These are phyloP conservation scores for Rugosomyces carneus DNA, from an alignment of 1,284 basidiomycete genomes.

Conservation along the genomic window DNA sequence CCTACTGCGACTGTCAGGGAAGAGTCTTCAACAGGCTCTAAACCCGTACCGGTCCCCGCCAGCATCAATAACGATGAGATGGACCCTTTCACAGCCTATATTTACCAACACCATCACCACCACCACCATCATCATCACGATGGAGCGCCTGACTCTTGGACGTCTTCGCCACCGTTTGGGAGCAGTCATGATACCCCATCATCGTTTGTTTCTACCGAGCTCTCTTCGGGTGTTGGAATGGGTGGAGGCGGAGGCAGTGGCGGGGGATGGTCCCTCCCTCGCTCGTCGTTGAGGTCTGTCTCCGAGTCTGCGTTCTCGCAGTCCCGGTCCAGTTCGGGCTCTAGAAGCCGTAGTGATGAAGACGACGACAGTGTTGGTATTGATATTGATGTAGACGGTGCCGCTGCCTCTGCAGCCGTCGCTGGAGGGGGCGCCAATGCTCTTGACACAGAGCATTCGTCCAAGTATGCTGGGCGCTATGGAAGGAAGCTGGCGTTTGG, in stretches of 20 bases:
- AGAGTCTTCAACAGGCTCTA: constrained; percentile 12
- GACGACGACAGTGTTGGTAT: constrained; percentile 31
- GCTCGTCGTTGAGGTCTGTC: constrained; percentile 42
- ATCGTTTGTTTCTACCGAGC: constrained; percentile 23
- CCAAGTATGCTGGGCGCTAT: constrained; percentile 17
- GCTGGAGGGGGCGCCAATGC: constrained; percentile 23
- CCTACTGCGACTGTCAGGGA: background rate
- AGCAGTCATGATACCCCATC: constrained; percentile 25
- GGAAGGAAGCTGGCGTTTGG: constrained; percentile 9
- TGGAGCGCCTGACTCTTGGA: constrained; percentile 15
- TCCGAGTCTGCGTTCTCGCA: constrained; percentile 22
- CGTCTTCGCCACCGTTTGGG: constrained; percentile 19
- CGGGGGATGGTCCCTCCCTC: constrained; percentile 44
- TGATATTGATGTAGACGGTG: constrained; percentile 22
- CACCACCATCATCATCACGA: too few relatives aligned
- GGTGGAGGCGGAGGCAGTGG: constrained; percentile 17
- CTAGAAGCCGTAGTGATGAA: constrained; percentile 30
- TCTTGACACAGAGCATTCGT: constrained; percentile 12
- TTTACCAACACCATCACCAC: too few relatives aligned
- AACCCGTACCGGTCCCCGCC: constrained; percentile 24
- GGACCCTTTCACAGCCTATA: background rate
- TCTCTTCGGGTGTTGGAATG: constrained; percentile 4
- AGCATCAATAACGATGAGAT: background rate
- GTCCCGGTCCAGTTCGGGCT: constrained; percentile 24
- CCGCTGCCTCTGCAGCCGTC: constrained; percentile 30